These are phyloP conservation scores for Coniochaeta sp. DNA, from an alignment of 2,329 filamentous ascomycete genomes.

Conservation along the genomic window DNA sequence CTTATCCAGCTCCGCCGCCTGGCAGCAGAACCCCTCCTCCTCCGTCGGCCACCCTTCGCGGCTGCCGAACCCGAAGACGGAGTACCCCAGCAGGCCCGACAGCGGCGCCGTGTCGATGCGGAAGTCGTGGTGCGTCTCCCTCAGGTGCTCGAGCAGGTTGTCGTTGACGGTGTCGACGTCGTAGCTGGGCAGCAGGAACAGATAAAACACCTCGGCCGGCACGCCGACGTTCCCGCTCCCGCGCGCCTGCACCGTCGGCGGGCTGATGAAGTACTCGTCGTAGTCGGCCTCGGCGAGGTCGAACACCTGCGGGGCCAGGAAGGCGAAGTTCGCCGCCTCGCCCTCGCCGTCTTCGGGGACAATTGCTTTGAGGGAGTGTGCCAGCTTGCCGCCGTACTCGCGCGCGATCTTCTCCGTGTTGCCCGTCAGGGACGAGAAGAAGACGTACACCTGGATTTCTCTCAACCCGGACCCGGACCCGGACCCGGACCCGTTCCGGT, in stretches of 20 bases:
- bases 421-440: constrained; percentile 84
- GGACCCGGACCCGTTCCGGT: constrained; percentile 10
- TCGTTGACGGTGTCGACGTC: constrained; percentile 92
- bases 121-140: constrained; percentile 95
- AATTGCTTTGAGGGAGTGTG: constrained; percentile 43
- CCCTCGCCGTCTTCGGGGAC: constrained; percentile 17
- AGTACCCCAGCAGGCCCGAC: constrained; percentile 71
- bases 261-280: constrained; percentile 82
- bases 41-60: constrained; percentile 88
- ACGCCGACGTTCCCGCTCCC: constrained; percentile 31
- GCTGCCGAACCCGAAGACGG: constrained; percentile 91
- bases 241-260: constrained; percentile 51
- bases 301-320: constrained; percentile 55
- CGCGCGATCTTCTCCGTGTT: constrained; percentile 70
- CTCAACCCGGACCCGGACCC: constrained; percentile 12
- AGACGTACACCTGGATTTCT: constrained; percentile 66
- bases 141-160: constrained; percentile 77
- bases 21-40: constrained; percentile 84
- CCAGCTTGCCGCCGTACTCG: constrained; percentile 51
- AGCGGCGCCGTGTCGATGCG: constrained; percentile 86
- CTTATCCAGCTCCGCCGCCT: constrained; percentile 82
- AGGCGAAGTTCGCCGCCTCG: constrained; percentile 30
- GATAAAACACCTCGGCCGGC: constrained; percentile 64
- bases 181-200: constrained; percentile 82
- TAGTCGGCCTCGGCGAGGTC: constrained; percentile 85